A percentile compares a stretch with the other conserved stretches of the same genome.
These are phyloP conservation scores for Cyclocybe aegerita DNA, from an alignment of 768 basidiomycete genomes.

Conservation along the genomic window DNA sequence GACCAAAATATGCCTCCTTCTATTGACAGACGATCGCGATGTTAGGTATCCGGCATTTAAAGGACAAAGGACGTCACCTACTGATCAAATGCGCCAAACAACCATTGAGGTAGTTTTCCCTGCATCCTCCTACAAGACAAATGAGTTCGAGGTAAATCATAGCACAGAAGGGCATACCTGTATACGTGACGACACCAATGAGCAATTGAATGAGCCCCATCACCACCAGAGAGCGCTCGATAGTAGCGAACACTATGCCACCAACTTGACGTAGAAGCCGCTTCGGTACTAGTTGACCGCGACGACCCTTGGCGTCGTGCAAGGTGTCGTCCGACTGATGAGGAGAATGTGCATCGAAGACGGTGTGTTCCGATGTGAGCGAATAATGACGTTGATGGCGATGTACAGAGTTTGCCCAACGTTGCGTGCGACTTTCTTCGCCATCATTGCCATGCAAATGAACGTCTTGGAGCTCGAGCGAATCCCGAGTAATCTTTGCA, in stretches of 20 bases:
- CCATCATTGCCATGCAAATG: slow-evolving; percentile 25
- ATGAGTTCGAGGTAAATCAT: slow-evolving; percentile 5
- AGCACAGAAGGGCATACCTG: slow-evolving; percentile 37
- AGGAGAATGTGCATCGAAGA: slow-evolving; percentile 49
- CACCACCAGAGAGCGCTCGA: slow-evolving; percentile 67
- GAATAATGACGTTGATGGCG: slow-evolving; percentile 46
- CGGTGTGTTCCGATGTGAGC: slow-evolving; percentile 49
- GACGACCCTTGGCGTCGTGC: slow-evolving; percentile 33
- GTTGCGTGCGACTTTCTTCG: slow-evolving; percentile 40
- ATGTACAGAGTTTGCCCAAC: slow-evolving; percentile 54
- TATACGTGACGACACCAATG: slow-evolving; percentile 77
- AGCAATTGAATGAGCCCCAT: slow-evolving; percentile 67
- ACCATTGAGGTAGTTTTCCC: slow-evolving; percentile 73
- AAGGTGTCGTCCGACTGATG: slow-evolving; percentile 59
- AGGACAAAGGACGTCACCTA: slow-evolving; percentile 33
- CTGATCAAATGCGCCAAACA: slow-evolving; percentile 93
- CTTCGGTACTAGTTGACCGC: slow-evolving; percentile 6
- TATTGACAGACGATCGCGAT: slow-evolving; percentile 26
- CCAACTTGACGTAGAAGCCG: slow-evolving; percentile 39
- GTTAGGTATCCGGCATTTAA: background rate
- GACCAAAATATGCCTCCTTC: slow-evolving; percentile 93
- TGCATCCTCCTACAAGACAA: slow-evolving; percentile 62
- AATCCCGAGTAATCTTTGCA: slow-evolving; percentile 35
- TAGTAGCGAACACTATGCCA: slow-evolving; percentile 45
- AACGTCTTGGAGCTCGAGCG: slow-evolving; percentile 24